phyloP scores from a whole-genome alignment of 2,329 filamentous ascomycete species.

The Pseudogymnoascus sp. region DNA sequence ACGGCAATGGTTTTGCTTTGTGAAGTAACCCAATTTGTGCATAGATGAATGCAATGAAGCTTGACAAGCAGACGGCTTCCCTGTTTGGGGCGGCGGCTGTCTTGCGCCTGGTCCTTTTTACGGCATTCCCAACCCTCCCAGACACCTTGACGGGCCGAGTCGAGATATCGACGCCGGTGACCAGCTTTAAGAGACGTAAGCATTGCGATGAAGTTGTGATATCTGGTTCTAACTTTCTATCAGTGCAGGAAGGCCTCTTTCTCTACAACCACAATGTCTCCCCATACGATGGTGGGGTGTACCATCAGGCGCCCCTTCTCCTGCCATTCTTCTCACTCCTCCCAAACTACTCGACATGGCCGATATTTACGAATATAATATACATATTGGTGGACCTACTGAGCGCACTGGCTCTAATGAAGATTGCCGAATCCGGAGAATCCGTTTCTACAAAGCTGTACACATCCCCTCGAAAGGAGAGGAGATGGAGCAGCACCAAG shows the following conservation, averaged over 20 bases:
- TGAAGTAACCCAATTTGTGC: conserved; percentile 10
- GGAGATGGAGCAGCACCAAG: conserved; percentile 25
- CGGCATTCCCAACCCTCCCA: conserved; percentile 74
- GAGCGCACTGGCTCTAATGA: conserved; percentile 69
- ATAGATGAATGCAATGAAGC: conserved; percentile 35
- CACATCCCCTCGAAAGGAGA: conserved; percentile 6
- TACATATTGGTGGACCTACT: conserved; percentile 77
- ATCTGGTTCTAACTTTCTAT: conserved; percentile 13
- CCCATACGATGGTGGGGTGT: conserved; percentile 89
- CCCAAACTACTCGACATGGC: conserved; percentile 55
- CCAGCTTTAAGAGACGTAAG: conserved; percentile 94
- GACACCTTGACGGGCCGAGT: conserved; percentile 83
- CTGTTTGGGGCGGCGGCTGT: conserved; percentile 71
- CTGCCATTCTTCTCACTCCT: conserved; percentile 83
- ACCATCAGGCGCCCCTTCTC: conserved; percentile 72
- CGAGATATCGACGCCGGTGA: conserved; percentile 93
- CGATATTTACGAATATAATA: conserved; percentile 70
- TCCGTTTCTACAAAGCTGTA: conserved; percentile 41
- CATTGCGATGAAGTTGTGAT: conserved; percentile 12
- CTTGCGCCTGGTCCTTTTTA: conserved; percentile 72
- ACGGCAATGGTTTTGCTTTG: neutral
- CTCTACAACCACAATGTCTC: conserved; percentile 94
- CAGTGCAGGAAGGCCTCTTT: conserved; percentile 93
- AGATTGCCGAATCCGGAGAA: conserved; percentile 75
- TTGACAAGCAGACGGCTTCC: conserved; percentile 52